Evolutionary conservation across 1,284 basidiomycete genomes (phyloP).

Genomic region (Puccinia coronata): DNA sequence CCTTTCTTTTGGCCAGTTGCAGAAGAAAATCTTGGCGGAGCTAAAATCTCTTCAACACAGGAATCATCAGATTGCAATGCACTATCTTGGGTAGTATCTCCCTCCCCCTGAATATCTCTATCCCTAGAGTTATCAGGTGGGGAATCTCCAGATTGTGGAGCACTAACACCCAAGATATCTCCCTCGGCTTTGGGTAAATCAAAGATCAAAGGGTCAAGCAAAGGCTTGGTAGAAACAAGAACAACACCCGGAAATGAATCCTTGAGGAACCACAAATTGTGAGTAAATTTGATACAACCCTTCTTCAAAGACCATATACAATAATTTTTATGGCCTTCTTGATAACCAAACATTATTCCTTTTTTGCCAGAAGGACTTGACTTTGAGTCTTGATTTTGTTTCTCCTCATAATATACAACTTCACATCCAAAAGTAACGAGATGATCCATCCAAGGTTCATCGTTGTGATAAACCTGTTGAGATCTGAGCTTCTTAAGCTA

Average conservation of each 20-base stretch:
- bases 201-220: too few relatives aligned
- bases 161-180: too few relatives aligned
- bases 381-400: neutral
- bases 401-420: slow-evolving; percentile 19
- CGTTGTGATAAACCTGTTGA: neutral
- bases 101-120: too few relatives aligned
- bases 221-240: too few relatives aligned
- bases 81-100: too few relatives aligned
- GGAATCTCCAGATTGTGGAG: too few relatives aligned
- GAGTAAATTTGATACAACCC: neutral
- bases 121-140: too few relatives aligned
- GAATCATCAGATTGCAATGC: too few relatives aligned
- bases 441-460: neutral
- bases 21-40: too few relatives aligned
- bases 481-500: too few relatives aligned
- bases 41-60: too few relatives aligned
- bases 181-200: too few relatives aligned
- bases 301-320: neutral
- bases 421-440: neutral
- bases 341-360: slow-evolving; percentile 6
- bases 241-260: neutral
- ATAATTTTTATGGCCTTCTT: slow-evolving; percentile 26
- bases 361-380: neutral
- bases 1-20: neutral
- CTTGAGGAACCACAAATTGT: neutral